phyloP scores from a whole-genome alignment of 345 rosid species.

The Gossypium herbaceum region DNA sequence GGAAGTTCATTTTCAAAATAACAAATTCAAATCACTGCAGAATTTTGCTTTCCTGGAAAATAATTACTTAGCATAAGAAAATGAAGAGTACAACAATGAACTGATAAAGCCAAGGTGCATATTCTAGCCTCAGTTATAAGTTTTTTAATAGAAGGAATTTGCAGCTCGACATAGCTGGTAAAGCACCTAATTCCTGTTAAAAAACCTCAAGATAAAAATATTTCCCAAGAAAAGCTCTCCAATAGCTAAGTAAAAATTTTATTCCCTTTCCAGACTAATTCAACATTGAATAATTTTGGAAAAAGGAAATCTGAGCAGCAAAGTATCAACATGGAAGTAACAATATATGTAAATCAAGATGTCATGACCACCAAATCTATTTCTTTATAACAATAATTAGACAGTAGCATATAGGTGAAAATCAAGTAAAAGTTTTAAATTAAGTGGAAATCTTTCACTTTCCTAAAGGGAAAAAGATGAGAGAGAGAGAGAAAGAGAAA shows the following conservation, averaged over 20 bases:
- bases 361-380: background rate
- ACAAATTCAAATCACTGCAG: background rate
- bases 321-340: background rate
- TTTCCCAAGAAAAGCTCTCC: background rate
- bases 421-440: background rate
- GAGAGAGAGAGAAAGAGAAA: background rate
- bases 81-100: background rate
- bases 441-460: background rate
- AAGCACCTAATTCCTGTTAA: background rate
- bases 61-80: background rate
- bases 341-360: background rate
- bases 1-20: background rate
- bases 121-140: background rate
- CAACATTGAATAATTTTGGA: background rate
- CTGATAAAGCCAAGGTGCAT: constrained; percentile 6
- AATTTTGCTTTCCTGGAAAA: constrained; percentile 3
- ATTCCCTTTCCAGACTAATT: background rate
- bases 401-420: background rate
- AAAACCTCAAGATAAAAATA: background rate
- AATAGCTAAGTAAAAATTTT: background rate
- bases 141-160: background rate
- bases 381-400: background rate
- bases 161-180: background rate
- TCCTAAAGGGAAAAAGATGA: background rate
- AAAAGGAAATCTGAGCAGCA: background rate